Base-by-base conservation (phyloP, 2,329 filamentous ascomycete genomes). In the Aspergillus pseudotamarii region DNA sequence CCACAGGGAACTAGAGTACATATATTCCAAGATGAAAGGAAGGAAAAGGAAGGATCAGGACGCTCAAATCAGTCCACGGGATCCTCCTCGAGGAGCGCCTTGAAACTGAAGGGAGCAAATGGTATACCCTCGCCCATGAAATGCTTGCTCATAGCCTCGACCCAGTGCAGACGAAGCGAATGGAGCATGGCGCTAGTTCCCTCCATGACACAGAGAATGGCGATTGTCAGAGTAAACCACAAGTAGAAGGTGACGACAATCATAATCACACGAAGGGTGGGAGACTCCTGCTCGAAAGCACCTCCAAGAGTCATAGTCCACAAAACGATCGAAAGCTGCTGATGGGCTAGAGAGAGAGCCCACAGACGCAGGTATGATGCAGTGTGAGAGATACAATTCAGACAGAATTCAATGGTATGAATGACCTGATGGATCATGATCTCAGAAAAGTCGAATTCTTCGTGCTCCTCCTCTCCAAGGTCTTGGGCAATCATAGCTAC, bases 381-480 rank as follows among this genome's bases (percentile, higher is more conserved):
- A 5, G 96, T 99, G 82, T 99, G 95, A 34, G 95, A 99, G 67
- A 99, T 94, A 79, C 94, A 98, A 85, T 99, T 99, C 72, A 99
- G 86, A 77, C 95, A 99, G 84, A 99, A 99, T 85, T 99, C 93
- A 74, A 98, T 98, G 21, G 94, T 98, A 83, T 98, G 96, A 75
- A 99, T 99, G 76, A 97, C 88, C 79, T 99, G 95, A 81, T 99
- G 95, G 75, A 99, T 99, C 93, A 99, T 97, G 67, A 93, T 87
- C 78, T 99, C 95, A 64, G 91, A 88, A 77, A 99, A 99, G 72
- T 99, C 95, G 77, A 99, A 99, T 76, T 99, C 95, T 73, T 95
- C 94, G 71, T 97, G 92, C 70, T 94, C 94, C 56, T 92, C 92
- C 36, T 89, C 86, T 53, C 80, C 82, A 69, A 96, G 88, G 74